Conservation (phyloP, 495 filamentous ascomycete species). For the Penicillium psychrofluorescens region DNA sequence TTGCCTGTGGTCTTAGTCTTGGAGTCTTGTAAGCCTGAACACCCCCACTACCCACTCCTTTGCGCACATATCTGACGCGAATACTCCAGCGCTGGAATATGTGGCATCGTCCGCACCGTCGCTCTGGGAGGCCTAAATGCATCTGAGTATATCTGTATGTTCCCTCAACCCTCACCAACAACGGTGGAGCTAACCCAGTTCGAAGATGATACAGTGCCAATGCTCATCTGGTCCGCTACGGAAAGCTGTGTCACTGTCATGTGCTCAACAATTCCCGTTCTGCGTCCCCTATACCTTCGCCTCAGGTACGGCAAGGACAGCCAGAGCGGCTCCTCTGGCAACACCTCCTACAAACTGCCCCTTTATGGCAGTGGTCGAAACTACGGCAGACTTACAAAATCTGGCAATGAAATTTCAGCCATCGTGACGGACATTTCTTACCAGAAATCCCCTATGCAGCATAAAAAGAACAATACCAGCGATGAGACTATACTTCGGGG, state of each 20-base stretch:
- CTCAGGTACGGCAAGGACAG: conserved; percentile 17
- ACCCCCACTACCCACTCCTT: background rate
- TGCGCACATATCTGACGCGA: background rate
- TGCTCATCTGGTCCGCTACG: conserved; percentile 23
- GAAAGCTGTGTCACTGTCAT: conserved; percentile 22
- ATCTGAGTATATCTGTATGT: conserved; percentile 20
- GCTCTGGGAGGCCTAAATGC: conserved; percentile 14
- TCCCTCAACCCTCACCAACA: background rate
- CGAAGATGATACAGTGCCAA: conserved; percentile 18
- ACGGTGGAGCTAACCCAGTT: background rate
- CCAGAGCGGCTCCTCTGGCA: conserved; percentile 6
- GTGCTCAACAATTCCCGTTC: conserved; percentile 21
- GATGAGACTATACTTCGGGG: conserved; percentile 15
- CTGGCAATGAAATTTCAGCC: background rate
- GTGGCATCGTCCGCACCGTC: conserved; percentile 22
- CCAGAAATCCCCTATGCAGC: conserved; percentile 3
- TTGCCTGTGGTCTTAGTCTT: conserved; percentile 19
- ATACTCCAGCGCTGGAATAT: conserved; percentile 16
- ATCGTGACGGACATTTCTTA: conserved; percentile 1
- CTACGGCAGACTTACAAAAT: conserved; percentile 8
- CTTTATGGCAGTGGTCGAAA: conserved; percentile 13
- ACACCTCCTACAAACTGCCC: conserved; percentile 17
- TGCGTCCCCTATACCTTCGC: conserved; percentile 20
- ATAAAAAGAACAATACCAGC: conserved; percentile 5
- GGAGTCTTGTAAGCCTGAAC: conserved; percentile 15